These are phyloP conservation scores for Panaeolus papilionaceus DNA, from an alignment of 768 basidiomycete genomes.

Conservation along the genomic window DNA sequence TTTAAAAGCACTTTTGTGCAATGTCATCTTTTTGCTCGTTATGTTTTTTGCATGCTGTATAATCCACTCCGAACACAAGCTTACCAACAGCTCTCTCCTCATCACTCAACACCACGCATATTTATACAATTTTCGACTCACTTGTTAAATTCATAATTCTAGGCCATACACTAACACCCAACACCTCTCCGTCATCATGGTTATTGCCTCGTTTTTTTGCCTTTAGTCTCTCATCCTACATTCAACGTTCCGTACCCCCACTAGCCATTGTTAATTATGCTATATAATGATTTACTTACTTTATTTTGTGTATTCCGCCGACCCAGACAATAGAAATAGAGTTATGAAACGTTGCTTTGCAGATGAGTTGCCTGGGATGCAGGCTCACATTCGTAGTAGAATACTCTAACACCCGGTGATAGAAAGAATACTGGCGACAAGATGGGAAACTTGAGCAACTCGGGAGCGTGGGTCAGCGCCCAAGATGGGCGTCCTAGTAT, in stretches of 20 bases:
- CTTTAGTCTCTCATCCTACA: not conserved
- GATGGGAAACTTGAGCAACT: no score
- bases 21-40: not conserved
- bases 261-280: slow-evolving; percentile 12
- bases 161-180: not conserved
- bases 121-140: not conserved
- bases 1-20: not conserved
- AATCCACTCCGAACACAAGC: not conserved
- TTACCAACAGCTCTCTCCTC: not conserved
- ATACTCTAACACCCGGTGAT: no score
- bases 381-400: no score
- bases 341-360: not conserved
- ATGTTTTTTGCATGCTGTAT: slow-evolving; percentile 3
- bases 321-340: slow-evolving; percentile 6
- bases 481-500: no score
- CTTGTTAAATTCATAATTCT: not conserved
- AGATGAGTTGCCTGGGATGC: no score
- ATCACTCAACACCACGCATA: not conserved
- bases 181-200: not conserved
- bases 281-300: slow-evolving; percentile 15
- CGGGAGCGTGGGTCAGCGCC: no score
- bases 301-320: slow-evolving; percentile 1
- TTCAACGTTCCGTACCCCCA: not conserved
- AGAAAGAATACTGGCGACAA: no score
- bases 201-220: not conserved